A percentile compares a stretch with the other conserved stretches of the same genome.
Conservation (phyloP, 2,329 filamentous ascomycete species). For the Pseudonectria buxi region DNA sequence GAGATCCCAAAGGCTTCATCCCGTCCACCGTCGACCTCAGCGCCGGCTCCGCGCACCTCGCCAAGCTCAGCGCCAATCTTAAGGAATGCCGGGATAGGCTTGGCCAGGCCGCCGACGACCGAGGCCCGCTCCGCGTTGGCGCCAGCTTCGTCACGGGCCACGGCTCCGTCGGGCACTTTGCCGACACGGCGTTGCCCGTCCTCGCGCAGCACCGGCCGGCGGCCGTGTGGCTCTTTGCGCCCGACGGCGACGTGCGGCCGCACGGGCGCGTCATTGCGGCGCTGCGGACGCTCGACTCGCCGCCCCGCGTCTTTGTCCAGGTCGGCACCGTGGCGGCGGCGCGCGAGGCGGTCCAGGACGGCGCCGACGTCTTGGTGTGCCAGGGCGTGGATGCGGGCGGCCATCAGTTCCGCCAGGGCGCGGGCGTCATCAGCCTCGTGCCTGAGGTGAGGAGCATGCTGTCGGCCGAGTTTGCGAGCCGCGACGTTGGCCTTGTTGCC, state of each 20-base stretch:
- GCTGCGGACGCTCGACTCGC: slow-evolving; percentile 23
- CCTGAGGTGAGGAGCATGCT: slow-evolving; percentile 50
- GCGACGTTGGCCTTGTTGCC: slow-evolving; percentile 40
- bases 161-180: slow-evolving; percentile 32
- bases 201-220: slow-evolving; percentile 47
- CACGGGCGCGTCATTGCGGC: slow-evolving; percentile 30
- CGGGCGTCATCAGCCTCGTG: slow-evolving; percentile 48
- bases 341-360: slow-evolving; percentile 38
- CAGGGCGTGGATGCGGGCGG: slow-evolving; percentile 61
- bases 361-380: slow-evolving; percentile 52
- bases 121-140: slow-evolving; percentile 51
- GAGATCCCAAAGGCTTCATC: slow-evolving; percentile 28
- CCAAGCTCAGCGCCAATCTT: slow-evolving; percentile 27
- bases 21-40: slow-evolving; percentile 24
- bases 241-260: slow-evolving; percentile 35
- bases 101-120: slow-evolving; percentile 13
- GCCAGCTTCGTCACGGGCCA: slow-evolving; percentile 50
- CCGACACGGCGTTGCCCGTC: slow-evolving; percentile 40
- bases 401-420: slow-evolving; percentile 49
- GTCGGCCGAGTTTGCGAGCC: slow-evolving; percentile 26
- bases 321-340: slow-evolving; percentile 54
- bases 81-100: slow-evolving; percentile 23
- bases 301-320: slow-evolving; percentile 51
- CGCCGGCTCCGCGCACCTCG: slow-evolving; percentile 24
- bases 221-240: slow-evolving; percentile 63